Conservation (phyloP, 2,329 filamentous ascomycete genomes). For the Scedosporium dehoogii region DNA sequence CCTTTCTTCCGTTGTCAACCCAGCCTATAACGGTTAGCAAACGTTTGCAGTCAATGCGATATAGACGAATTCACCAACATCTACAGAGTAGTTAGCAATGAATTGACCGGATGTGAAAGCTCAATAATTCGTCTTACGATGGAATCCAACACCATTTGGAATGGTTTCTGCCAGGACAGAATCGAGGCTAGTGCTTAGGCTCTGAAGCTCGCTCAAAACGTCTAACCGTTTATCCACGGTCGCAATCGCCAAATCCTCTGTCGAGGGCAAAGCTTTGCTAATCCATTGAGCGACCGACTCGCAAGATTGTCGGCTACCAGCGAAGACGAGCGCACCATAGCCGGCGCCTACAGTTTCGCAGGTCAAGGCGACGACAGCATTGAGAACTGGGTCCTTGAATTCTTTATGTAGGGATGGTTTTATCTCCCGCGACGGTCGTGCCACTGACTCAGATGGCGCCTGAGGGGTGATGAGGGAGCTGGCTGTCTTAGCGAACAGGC, state of each 20-base stretch:
- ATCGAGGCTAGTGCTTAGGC: slow-evolving; percentile 57
- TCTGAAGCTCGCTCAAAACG: slow-evolving; percentile 55
- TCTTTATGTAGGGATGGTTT: slow-evolving; percentile 48
- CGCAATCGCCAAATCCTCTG: slow-evolving; percentile 31
- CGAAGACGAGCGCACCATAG: slow-evolving; percentile 65
- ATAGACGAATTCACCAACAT: not conserved
- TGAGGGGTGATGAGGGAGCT: slow-evolving; percentile 28
- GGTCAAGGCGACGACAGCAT: slow-evolving; percentile 60
- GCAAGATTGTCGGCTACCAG: slow-evolving; percentile 56
- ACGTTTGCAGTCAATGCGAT: not conserved
- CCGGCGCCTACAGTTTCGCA: slow-evolving; percentile 59
- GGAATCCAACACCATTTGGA: slow-evolving; percentile 60
- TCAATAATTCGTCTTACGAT: slow-evolving; percentile 37
- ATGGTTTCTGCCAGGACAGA: slow-evolving; percentile 54
- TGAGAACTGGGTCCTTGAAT: slow-evolving; percentile 54
- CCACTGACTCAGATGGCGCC: slow-evolving; percentile 9
- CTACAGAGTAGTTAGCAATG: not conserved
- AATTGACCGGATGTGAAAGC: not conserved
- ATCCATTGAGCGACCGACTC: slow-evolving; percentile 61
- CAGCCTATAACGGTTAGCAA: slow-evolving; percentile 32
- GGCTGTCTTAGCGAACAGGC: slow-evolving; percentile 31
- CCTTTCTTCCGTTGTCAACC: slow-evolving; percentile 65
- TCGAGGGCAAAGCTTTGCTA: slow-evolving; percentile 51
- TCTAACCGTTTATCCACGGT: slow-evolving; percentile 51
- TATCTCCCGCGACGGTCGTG: slow-evolving; percentile 37